Conservation (phyloP, 306 rosid genomes). For the apple (Malus domestica) region DNA sequence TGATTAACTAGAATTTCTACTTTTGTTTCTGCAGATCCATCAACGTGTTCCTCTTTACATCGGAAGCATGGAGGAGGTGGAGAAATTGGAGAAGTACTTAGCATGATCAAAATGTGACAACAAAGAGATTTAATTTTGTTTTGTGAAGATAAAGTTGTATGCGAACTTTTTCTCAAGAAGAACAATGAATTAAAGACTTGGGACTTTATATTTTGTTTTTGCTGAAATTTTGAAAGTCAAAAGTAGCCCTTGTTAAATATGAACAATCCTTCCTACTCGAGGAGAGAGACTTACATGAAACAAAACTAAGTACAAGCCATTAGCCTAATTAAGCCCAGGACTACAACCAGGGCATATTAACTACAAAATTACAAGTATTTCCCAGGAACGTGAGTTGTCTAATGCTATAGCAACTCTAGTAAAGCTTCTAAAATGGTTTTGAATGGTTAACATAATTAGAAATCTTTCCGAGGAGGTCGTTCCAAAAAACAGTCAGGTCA, state of each 20-base stretch:
- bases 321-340: neutral
- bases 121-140: conserved; percentile 14
- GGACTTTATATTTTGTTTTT: neutral
- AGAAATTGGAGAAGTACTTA: conserved; percentile 80
- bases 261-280: neutral
- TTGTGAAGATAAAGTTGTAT: conserved; percentile 14
- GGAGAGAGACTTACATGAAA: neutral
- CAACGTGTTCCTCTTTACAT: conserved; percentile 92
- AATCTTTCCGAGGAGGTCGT: conserved; percentile 3
- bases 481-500: conserved; percentile 11
- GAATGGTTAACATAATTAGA: neutral
- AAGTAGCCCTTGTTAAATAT: neutral
- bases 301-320: neutral
- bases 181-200: conserved; percentile 8
- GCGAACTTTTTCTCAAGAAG: conserved; percentile 4
- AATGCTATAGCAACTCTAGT: neutral
- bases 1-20: neutral
- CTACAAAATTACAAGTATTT: neutral
- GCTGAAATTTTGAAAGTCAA: neutral
- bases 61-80: conserved; percentile 87
- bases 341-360: neutral
- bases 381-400: conserved; percentile 2
- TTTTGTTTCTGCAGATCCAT: conserved; percentile 56
- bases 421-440: neutral
- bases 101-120: conserved; percentile 37